Evolutionary conservation across 2,329 filamentous ascomycete genomes (phyloP).

Genomic region (Didymella pomorum): DNA sequence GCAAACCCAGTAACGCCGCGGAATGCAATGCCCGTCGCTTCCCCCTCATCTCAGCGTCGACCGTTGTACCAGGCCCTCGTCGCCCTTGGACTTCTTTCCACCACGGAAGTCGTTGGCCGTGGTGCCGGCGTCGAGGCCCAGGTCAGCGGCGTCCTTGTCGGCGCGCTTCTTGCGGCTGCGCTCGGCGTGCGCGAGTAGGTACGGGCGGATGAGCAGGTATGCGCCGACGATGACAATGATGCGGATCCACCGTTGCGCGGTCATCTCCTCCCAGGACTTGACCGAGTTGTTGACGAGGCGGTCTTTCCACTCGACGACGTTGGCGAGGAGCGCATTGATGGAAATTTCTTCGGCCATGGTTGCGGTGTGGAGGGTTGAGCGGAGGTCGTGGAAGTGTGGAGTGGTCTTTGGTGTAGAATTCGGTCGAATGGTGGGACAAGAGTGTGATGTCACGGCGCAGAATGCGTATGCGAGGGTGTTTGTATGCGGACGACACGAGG

Average conservation of each 20-base stretch:
- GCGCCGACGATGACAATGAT: conserved; percentile 75
- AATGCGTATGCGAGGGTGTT: conserved; percentile 12
- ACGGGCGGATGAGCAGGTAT: conserved; percentile 75
- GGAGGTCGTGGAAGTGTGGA: not conserved
- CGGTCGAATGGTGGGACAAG: not conserved
- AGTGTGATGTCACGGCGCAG: conserved; percentile 6
- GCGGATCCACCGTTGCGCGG: conserved; percentile 65
- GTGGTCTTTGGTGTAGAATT: not conserved
- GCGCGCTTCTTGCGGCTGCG: conserved; percentile 70
- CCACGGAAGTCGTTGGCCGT: conserved; percentile 47
- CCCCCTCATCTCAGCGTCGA: conserved; percentile 54
- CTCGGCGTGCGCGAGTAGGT: conserved; percentile 72
- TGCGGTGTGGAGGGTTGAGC: conserved; percentile 1
- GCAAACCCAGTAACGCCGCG: conserved; percentile 23
- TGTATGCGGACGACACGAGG: conserved; percentile 7
- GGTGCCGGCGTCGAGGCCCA: conserved; percentile 42
- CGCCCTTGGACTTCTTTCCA: conserved; percentile 55
- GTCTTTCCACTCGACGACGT: conserved; percentile 44
- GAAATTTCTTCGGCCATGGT: conserved; percentile 29
- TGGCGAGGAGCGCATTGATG: conserved; percentile 27
- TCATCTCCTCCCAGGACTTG: conserved; percentile 55
- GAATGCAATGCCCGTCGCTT: conserved; percentile 17
- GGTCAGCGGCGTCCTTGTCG: conserved; percentile 59
- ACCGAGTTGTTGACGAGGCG: conserved; percentile 53
- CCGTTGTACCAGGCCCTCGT: conserved; percentile 77